Base-by-base conservation (phyloP, 2,329 filamentous ascomycete genomes). In the Fusarium vanettenii region DNA sequence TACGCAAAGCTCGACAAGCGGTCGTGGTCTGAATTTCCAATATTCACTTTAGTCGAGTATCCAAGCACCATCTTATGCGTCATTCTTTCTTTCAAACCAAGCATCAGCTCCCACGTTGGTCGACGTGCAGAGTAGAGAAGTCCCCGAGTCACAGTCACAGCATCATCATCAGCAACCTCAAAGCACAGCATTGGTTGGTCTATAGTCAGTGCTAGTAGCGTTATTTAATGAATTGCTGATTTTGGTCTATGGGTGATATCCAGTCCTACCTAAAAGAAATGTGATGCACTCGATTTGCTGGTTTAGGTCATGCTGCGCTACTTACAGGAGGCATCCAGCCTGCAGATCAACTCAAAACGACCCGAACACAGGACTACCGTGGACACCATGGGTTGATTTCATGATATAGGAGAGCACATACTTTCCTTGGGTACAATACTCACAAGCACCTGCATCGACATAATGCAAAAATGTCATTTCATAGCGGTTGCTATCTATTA, bases 381-480 rank as follows among this genome's bases (percentile, higher is more conserved):
- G 6, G 1, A 20, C n/a, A n/a, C 8, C 27, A 20, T 18, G 0
- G 18, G 18, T 8, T 29, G 3, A 11, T 18, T n/a, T 31, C 6
- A 7, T n/a, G 18, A 29, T 13, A 13, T 31, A 31, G 1, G 48
- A 31, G 18, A 31, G 11, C 18, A 20, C 27, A 55, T 8, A 14
- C 10, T 13, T 55, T 14, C 25, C 18, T 8, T 20, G 10, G 11
- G 11, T 11, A 31, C 10, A 13, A 14, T 16, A 52, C 2, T 31
- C 27, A n/a, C 16, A 27, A 29, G 16, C 13, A 50, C 8, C 1
- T 27, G 5, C 14, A 50, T 8, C 2, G 13, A 7, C 22, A 48
- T 6, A 22, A 14, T 16, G 27, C 22, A 48, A 25, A 11, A 48
- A 9, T 2, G 13, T 16, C 7, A 25, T n/a, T 29, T 11, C 8